Percentiles rank a stretch among this genome's conserved stretches.
Conservation (phyloP, 2,329 filamentous ascomycete species). For the Fusarium acutatum region DNA sequence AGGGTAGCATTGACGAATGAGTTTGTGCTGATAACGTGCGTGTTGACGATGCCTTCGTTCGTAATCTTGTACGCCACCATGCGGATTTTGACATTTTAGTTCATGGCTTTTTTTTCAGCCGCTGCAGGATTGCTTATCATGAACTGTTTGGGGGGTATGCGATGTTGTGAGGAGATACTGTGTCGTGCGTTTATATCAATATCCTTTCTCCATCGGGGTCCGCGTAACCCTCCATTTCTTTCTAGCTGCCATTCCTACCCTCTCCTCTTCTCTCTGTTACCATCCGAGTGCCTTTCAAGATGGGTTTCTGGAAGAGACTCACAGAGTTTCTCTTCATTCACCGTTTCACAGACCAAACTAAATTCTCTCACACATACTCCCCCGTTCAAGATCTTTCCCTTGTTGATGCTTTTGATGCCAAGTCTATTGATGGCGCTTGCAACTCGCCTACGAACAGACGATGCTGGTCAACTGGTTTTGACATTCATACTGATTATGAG, state of each 20-base stretch:
- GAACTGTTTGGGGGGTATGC: background rate
- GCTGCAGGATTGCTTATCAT: background rate
- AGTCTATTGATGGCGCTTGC: background rate
- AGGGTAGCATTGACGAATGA: background rate
- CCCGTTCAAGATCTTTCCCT: background rate
- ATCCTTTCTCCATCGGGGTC: background rate
- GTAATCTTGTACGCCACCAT: background rate
- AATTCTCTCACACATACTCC: background rate
- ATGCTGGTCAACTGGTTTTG: background rate
- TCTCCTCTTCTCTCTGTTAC: background rate
- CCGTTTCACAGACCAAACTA: background rate
- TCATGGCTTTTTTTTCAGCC: background rate
- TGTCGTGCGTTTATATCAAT: background rate
- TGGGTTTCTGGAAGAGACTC: slow-evolving; percentile 3
- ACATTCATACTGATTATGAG: background rate
- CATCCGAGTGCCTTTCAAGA: background rate
- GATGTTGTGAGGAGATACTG: background rate
- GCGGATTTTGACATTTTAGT: background rate
- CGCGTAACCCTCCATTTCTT: background rate
- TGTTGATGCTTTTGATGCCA: background rate
- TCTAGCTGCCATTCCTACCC: background rate
- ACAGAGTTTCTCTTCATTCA: background rate
- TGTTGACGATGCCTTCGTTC: background rate
- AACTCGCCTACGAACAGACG: background rate
- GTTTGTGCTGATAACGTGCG: background rate